Base-by-base conservation (phyloP, 2,329 filamentous ascomycete species). In the Aureobasidium lini region DNA sequence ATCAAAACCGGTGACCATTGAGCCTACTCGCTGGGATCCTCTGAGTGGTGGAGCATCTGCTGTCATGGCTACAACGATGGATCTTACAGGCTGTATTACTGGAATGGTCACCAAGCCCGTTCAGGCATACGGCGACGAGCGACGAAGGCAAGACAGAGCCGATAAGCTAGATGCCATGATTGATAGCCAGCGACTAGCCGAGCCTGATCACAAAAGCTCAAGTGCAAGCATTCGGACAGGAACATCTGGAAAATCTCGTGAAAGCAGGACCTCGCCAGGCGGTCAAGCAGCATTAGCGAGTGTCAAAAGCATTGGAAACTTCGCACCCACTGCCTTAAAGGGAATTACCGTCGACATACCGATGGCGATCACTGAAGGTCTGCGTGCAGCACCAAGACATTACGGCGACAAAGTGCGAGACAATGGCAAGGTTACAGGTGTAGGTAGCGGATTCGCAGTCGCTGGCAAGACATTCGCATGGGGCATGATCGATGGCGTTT, bases 401-500 rank as follows among this genome's bases (percentile, higher is more conserved):
- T 0, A 73, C 94, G 36, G 84, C 65, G 80, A 83, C 50, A 88
- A 85, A 1, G 86, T 89, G 1, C 80, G 49, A 16, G 49, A 53
- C 28, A 28, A 40, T 8, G 78, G 79, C 1, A 79, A 84, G 7
- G 81, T 89, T 15, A 53, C 49, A 8, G 49, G 49, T 11, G 49
- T n/a, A 18, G 49, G 37, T 43, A 88, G 84, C 0, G 86, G 85
- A 2, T 78, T 88, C 60, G 76, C 79, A 52, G 87, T 84, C 2
- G 86, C 86, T 0, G 73, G 75, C 4, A 62, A 56, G 16, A 60
- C 63, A 6, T 86, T 94, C 61, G 86, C 85, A 0, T 82, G 84
- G 60, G 88, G 89, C 0, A 73, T 92, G 43, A 91, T 84, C 67
- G 88, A 92, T 67, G 89, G 89, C 1, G 82, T 92, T 13, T 83